These are phyloP conservation scores for Boletus barrowsii DNA, from an alignment of 768 basidiomycete species.

Conservation along the genomic window DNA sequence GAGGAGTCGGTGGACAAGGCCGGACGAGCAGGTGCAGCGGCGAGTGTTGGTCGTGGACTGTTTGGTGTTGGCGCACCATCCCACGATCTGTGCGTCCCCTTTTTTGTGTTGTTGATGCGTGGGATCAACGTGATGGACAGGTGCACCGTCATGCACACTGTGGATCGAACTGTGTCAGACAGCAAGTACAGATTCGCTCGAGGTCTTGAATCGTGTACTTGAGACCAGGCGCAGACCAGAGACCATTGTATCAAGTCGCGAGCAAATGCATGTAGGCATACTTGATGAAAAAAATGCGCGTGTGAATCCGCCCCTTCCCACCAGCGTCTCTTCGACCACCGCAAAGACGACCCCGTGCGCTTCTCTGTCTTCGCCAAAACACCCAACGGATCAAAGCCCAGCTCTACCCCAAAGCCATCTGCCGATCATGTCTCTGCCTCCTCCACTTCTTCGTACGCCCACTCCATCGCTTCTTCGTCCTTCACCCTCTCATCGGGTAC, in stretches of 20 bases:
- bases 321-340: conserved; percentile 80
- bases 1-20: conserved; percentile 5
- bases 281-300: no score
- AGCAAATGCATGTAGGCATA: no score
- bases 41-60: conserved; percentile 52
- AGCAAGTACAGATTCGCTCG: conserved; percentile 62
- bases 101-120: not conserved
- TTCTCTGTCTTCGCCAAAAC: conserved; percentile 69
- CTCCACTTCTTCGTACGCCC: conserved; percentile 70
- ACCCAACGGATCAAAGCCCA: conserved; percentile 35
- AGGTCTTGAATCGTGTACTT: conserved; percentile 38
- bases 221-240: no score
- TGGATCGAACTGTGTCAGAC: conserved; percentile 86
- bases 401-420: conserved; percentile 58
- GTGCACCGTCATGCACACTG: conserved; percentile 13
- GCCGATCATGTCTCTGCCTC: conserved; percentile 73
- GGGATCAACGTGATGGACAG: conserved; percentile 2
- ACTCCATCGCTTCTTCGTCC: conserved; percentile 62
- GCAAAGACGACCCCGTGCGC: conserved; percentile 86
- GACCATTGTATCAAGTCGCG: no score
- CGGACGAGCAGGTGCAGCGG: conserved; percentile 36
- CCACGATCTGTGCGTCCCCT: conserved; percentile 48
- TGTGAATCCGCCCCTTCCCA: conserved; percentile 28
- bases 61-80: conserved; percentile 74
- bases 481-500: conserved; percentile 74